Base-by-base conservation (phyloP, 208 protist genomes). In the Leishmania tropica region DNA sequence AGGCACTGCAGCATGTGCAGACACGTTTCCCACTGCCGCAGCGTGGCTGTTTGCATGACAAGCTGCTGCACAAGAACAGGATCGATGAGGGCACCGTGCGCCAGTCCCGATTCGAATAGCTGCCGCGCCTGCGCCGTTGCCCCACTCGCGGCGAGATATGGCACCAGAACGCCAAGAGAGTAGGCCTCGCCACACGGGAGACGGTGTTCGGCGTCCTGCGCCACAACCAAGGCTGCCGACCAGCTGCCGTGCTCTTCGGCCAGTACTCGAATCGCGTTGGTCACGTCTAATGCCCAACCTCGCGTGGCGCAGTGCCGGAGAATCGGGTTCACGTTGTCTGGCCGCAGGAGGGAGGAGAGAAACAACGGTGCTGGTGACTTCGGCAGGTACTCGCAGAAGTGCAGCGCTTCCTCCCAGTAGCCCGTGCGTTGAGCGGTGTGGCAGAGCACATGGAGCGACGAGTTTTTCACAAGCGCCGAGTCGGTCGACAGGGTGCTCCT, bases 1-100 rank as follows among this genome's bases (percentile, higher is more conserved):
- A 96, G 87, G 51, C 82, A 83, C 56, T 86, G 81, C 42, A 95
- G 83, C 91, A 97, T 96, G 84, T 90, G 88, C 81, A 97, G 88
- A 51, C 88, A 93, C 72, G 83, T 90, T 74, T 90, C 84, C 92
- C 92, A 96, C 81, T 94, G 92, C 60, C 89, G 83, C 70, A 90
- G 75, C 72, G 83, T 76, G 47, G 88, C 91, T 21, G 91, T 94
- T 79, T 91, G 88, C 76, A 80, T 81, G 53, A 97, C 31, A 60
- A 97, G 88, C 72, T 90, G 85, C 75, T 83, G 79, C 17, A 97
- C 85, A 47, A 97, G 85, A 5, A 77, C 65, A 7, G 86, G 71
- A 67, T 95, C 89, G 40, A 93, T 90, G 19, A 97, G 79, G 11
- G 88, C 84, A 24, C 94, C 94, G 28, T 92, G 91, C 35, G 94